Evolutionary conservation across 495 filamentous ascomycete genomes (phyloP), one percentile per base, ranked within the genome.

Genomic region (Penicillium malachiteum): DNA sequence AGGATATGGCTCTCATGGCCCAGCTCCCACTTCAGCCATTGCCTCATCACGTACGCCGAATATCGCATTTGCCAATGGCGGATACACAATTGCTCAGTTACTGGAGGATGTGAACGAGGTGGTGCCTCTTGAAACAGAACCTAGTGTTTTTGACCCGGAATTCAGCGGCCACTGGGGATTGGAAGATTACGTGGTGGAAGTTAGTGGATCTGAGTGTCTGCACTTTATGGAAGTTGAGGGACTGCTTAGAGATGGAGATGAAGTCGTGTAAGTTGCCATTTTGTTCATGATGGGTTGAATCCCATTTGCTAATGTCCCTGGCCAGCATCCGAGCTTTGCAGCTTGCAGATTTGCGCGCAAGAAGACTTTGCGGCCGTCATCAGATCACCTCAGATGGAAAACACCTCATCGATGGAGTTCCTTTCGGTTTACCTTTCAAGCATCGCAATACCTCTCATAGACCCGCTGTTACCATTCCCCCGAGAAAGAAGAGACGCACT

Each of bases 171-270:
- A 87, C 55, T 96, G 89, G 89, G 94, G 92, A 1, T 64, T 97
- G 26, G 94, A 98, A 63, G 90, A 97, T 65, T 98, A 98, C 71
- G 84, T 84, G 14, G 92, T 96, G 31, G 88, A 96, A 67, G 78
- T 97, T 4, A 77, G 73, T 3, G 89, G 84, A 39, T 97, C 88
- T 54, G 94, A 98, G 65, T 95, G 89, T 64, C 68, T 97, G 48
- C 94, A 98, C 78, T 98, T 90, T 60, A 84, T 90, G 63, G 77
- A 81, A 38, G 78, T 96, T 5, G 77, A 78, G 3, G 80, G 76
- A 10, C 71, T 95, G 21, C 76, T 97, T 43, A 85, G 87, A 43
- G 87, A 94, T 41, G 91, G 90, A 18, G 95, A 97, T 64, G 82
- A 91, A 65, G 83, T 98, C 56, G 78, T 87, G 89, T 94, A 70